These are phyloP conservation scores for Suillus americanus DNA, from an alignment of 768 basidiomycete genomes.

Conservation along the genomic window DNA sequence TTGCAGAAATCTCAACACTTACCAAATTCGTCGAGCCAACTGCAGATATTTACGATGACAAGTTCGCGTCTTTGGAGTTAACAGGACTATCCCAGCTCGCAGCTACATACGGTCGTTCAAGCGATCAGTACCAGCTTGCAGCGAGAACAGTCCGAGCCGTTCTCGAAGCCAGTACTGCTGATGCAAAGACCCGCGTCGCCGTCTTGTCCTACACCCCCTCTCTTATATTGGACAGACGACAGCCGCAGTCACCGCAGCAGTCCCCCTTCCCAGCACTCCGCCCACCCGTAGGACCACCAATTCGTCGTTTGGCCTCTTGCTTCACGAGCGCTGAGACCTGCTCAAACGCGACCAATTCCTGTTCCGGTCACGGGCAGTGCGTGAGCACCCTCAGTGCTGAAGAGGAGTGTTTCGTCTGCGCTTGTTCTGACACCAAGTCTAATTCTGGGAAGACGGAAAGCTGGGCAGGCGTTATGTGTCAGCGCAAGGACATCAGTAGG, in stretches of 20 bases:
- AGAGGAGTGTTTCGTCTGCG: conserved; percentile 47
- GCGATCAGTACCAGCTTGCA: conserved; percentile 55
- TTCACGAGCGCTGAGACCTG: conserved; percentile 55
- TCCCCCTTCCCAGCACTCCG: conserved; percentile 45
- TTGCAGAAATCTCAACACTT: conserved; percentile 43
- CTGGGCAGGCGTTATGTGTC: conserved; percentile 78
- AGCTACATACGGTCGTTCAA: conserved; percentile 43
- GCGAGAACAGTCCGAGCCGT: conserved; percentile 45
- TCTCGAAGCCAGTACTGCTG: conserved; percentile 43
- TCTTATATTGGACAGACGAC: conserved; percentile 34
- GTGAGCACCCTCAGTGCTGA: conserved; percentile 59
- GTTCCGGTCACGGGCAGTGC: conserved; percentile 73
- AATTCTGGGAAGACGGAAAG: conserved; percentile 53
- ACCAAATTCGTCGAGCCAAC: conserved; percentile 48
- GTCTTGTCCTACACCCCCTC: conserved; percentile 49
- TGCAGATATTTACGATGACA: conserved; percentile 28
- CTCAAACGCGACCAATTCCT: conserved; percentile 58
- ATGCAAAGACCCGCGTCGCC: conserved; percentile 45
- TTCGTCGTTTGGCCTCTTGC: conserved; percentile 63
- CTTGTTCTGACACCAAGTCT: conserved; percentile 47
- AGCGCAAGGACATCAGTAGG: conserved; percentile 81
- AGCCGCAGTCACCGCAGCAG: conserved; percentile 41
- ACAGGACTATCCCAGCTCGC: conserved; percentile 50
- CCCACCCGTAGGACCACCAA: conserved; percentile 46
- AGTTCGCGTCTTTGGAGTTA: conserved; percentile 67